Conservation (phyloP, 352 stramenopile genomes). For the Bremia lactucae region DNA sequence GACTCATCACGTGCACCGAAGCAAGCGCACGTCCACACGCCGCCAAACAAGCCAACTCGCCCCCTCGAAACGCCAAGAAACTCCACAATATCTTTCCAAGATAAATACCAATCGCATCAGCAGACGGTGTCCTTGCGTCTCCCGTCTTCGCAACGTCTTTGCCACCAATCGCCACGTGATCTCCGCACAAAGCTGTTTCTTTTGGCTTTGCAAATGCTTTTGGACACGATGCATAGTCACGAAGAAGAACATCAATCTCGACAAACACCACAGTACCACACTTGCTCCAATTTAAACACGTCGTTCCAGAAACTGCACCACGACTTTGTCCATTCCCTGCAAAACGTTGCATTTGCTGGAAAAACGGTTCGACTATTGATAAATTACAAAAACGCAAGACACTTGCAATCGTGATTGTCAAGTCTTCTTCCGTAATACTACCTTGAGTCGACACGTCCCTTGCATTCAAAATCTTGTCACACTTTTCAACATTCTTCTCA, state of each 20-base stretch:
- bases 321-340: conserved; percentile 4
- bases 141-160: too few species aligned
- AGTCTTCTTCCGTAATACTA: conserved; percentile 38
- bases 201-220: conserved; percentile 21
- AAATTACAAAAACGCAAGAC: conserved; percentile 73
- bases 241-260: conserved; percentile 67
- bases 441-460: conserved; percentile 6
- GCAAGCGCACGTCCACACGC: conserved; percentile 66
- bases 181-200: neutral
- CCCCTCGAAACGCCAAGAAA: conserved; percentile 68
- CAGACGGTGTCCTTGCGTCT: conserved; percentile 17
- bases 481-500: conserved; percentile 6
- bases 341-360: conserved; percentile 33
- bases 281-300: conserved; percentile 57
- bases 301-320: conserved; percentile 4
- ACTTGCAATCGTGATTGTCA: conserved; percentile 48
- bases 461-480: conserved; percentile 5
- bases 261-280: conserved; percentile 78
- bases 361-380: conserved; percentile 61
- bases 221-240: conserved; percentile 62
- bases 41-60: conserved; percentile 60
- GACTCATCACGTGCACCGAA: conserved; percentile 75
- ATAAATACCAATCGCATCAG: conserved; percentile 42
- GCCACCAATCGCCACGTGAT: too few species aligned
- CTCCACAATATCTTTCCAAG: conserved; percentile 69